A percentile compares a stretch with the other conserved stretches of the same genome.
Evolutionary conservation across 805 yeast species (phyloP).

Genomic region (Spathaspora girioi): DNA sequence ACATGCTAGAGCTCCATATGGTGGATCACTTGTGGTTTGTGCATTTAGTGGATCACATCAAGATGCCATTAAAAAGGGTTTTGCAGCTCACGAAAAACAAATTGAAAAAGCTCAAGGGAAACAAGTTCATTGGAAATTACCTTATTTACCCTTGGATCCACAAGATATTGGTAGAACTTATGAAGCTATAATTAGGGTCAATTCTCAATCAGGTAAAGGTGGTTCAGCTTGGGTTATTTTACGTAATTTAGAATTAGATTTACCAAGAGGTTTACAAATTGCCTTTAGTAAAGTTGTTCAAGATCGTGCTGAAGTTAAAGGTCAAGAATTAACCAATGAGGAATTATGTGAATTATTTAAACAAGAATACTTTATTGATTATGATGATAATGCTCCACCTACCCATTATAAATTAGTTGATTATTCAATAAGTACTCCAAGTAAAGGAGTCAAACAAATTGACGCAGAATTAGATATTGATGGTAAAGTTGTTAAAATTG

Average conservation of each 20-base stretch:
- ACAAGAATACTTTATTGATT: slow-evolving; percentile 48
- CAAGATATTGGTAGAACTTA: slow-evolving; percentile 83
- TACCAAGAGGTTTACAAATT: slow-evolving; percentile 78
- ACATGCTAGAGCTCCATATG: slow-evolving; percentile 76
- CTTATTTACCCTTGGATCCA: slow-evolving; percentile 83
- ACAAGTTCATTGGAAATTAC: slow-evolving; percentile 60
- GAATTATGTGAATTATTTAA: slow-evolving; percentile 69
- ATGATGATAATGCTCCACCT: slow-evolving; percentile 25
- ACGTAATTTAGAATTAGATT: slow-evolving; percentile 69
- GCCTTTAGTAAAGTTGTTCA: slow-evolving; percentile 74
- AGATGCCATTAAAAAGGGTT: slow-evolving; percentile 85
- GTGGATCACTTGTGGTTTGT: slow-evolving; percentile 78
- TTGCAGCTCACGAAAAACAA: slow-evolving; percentile 44
- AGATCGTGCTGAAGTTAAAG: slow-evolving; percentile 61
- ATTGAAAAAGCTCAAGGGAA: slow-evolving; percentile 30
- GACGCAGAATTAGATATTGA: slow-evolving; percentile 48
- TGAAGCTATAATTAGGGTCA: slow-evolving; percentile 87
- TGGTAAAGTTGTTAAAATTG: slow-evolving; percentile 35
- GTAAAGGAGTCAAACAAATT: slow-evolving; percentile 38
- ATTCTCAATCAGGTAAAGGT: slow-evolving; percentile 86
- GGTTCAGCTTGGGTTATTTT: slow-evolving; percentile 87
- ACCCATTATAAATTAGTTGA: slow-evolving; percentile 38
- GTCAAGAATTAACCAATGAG: slow-evolving; percentile 62
- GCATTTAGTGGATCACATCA: slow-evolving; percentile 87
- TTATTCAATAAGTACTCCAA: slow-evolving; percentile 42